Evolutionary conservation across 2,329 filamentous ascomycete species (phyloP).

Genomic region (Epichloe coenophiala): DNA sequence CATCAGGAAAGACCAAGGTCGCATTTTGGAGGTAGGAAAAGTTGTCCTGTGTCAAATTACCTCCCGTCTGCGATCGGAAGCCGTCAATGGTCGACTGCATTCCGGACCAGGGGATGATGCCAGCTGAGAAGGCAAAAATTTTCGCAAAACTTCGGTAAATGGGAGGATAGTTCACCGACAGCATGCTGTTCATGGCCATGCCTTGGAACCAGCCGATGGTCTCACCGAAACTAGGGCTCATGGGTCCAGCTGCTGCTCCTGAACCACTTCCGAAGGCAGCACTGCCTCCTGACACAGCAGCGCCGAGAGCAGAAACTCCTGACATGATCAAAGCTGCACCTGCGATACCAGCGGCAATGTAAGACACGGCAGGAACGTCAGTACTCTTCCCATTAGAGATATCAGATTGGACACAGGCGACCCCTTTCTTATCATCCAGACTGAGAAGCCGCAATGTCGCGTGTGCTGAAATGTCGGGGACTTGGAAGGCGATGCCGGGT

Average conservation of each 20-base stretch:
- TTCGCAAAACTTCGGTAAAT: conserved; percentile 82
- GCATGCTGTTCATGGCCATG: conserved; percentile 92
- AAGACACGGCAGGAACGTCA: conserved; percentile 61
- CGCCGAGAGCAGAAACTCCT: conserved; percentile 55
- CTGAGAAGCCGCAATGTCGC: conserved; percentile 65
- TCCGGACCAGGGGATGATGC: conserved; percentile 67
- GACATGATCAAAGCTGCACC: conserved; percentile 68
- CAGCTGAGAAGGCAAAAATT: conserved; percentile 88
- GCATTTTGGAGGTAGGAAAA: conserved; percentile 61
- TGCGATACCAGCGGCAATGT: conserved; percentile 70
- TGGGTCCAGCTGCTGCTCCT: conserved; percentile 43
- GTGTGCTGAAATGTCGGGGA: conserved; percentile 80
- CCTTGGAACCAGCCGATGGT: conserved; percentile 84
- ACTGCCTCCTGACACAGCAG: conserved; percentile 36
- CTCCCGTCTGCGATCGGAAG: conserved; percentile 70
- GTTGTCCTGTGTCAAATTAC: conserved; percentile 71
- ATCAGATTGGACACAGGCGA: conserved; percentile 72
- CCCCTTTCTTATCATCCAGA: conserved; percentile 41
- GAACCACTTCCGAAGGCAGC: conserved; percentile 30
- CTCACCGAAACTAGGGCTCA: conserved; percentile 75
- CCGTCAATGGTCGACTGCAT: conserved; percentile 74
- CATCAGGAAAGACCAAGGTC: conserved; percentile 58
- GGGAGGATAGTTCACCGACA: conserved; percentile 75
- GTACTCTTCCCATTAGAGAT: conserved; percentile 83
- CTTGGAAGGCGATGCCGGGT: conserved; percentile 74